Conservation (phyloP, 768 basidiomycete genomes). For the Hypsizygus marmoreus region DNA sequence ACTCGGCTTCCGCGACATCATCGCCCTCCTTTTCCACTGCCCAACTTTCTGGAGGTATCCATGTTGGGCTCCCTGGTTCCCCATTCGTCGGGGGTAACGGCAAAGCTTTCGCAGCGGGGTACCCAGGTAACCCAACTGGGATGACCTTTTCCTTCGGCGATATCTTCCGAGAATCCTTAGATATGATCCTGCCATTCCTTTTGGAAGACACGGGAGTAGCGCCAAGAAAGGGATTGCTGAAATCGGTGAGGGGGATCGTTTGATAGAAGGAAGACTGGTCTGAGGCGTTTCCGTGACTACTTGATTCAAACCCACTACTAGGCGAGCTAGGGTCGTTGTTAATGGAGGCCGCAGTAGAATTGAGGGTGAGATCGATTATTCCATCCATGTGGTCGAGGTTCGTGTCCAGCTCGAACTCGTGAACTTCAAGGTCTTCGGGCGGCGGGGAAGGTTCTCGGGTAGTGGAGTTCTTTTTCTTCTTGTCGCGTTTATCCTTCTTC, state of each 20-base stretch:
- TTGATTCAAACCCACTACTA: conserved; percentile 43
- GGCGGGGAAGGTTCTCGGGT: conserved; percentile 31
- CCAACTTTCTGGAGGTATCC: conserved; percentile 82
- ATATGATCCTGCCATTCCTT: conserved; percentile 24
- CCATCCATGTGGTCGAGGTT: conserved; percentile 81
- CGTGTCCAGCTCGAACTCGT: conserved; percentile 54
- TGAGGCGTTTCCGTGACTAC: conserved; percentile 31
- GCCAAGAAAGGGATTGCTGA: conserved; percentile 45
- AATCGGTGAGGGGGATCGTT: conserved; percentile 31
- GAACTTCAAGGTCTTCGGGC: conserved; percentile 33
- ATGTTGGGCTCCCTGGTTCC: conserved; percentile 28
- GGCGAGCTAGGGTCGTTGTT: conserved; percentile 39
- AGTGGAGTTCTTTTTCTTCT: conserved; percentile 35
- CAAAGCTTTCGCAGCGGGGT: conserved; percentile 7
- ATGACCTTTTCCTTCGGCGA: conserved; percentile 46
- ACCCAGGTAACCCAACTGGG: neutral
- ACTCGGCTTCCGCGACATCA: conserved; percentile 31
- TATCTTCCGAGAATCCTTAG: conserved; percentile 39
- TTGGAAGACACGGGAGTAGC: conserved; percentile 29
- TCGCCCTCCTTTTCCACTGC: conserved; percentile 57
- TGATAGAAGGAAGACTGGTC: conserved; percentile 27
- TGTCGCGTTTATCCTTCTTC: conserved; percentile 33
- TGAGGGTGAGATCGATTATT: conserved; percentile 58
- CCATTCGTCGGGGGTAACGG: conserved; percentile 9
- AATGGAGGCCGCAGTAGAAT: conserved; percentile 12